Percentiles rank a stretch among this genome's conserved stretches.
Conservation (phyloP, 2,329 filamentous ascomycete genomes). For the Trichoderma sp. region DNA sequence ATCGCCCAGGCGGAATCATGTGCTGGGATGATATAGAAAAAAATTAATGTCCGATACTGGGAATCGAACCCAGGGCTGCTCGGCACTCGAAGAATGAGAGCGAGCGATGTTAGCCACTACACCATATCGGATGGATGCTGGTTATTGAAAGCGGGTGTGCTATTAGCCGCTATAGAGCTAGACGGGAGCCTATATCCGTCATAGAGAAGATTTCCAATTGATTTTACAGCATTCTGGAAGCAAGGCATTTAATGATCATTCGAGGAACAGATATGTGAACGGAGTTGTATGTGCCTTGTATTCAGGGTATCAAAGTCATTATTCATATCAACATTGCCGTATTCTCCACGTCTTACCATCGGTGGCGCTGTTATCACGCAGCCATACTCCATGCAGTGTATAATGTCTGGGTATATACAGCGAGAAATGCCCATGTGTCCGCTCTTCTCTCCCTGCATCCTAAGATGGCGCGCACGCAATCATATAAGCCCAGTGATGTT, state of each 20-base stretch:
- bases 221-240: not conserved
- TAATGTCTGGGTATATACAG: not conserved
- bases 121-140: conserved; percentile 34
- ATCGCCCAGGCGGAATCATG: not conserved
- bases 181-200: not conserved
- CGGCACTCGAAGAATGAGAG: conserved; percentile 23
- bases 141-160: not conserved
- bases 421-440: not conserved
- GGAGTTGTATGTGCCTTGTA: not conserved
- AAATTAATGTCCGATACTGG: conserved; percentile 22
- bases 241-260: not conserved
- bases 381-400: not conserved
- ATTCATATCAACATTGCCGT: not conserved
- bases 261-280: not conserved
- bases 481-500: not conserved
- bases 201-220: not conserved
- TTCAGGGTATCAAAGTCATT: not conserved
- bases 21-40: not conserved
- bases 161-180: not conserved
- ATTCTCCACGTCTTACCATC: not conserved
- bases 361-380: not conserved
- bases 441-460: not conserved
- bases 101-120: conserved; percentile 42
- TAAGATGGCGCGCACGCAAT: not conserved
- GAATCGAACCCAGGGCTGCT: conserved; percentile 26